Base-by-base conservation (phyloP, 73 alveolate genomes). In the Breviolum minutum region DNA sequence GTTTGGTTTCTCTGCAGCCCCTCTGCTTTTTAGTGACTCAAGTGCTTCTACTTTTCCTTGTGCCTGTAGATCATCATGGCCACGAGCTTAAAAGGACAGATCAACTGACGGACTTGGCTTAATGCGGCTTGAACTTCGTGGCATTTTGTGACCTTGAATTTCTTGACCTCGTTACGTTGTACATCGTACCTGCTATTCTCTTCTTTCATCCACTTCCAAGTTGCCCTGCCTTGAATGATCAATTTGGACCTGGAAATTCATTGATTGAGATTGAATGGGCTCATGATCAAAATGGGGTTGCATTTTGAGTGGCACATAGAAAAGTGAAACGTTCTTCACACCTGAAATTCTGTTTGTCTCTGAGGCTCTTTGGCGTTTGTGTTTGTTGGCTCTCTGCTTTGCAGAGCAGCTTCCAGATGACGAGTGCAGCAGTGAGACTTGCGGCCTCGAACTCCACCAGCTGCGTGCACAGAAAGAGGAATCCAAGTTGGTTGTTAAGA, bases 401-500 rank as follows among this genome's bases (percentile, higher is more conserved):
- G 77, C 94, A 26, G 94, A 63, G 64, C 80, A 86, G 80, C 63
- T 86, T n/a, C 79, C 94, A 26, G 98, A 92, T 61, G 98, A 92
- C 62, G 98, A 92, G 98, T 92, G 98, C 91, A 13, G 29, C 12
- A 81, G 60, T 29, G 98, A 81, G 5, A 62, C 98, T 30, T 92
- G 98, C 81, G 76, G 98, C 27, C 69, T 92, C 48, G 98, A 92
- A 66, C 98, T 92, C 20, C 98, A 92, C 62, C 98, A 92, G 80
- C 84, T 92, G 91, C 98, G 98, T 8, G 98, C 98, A 40, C 89
- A 92, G 81, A 74, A 92, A 48, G 98, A 73, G 60, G 90, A 16
- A 64, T 17, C 77, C 82, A 27, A 32, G 54, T 29, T 22, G 12
- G 80, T 20, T 26, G 73, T 61, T 84, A 6, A 27, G 94, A 8